phyloP scores from a whole-genome alignment of 495 filamentous ascomycete genomes.

The Penicillium longicatenatum region DNA sequence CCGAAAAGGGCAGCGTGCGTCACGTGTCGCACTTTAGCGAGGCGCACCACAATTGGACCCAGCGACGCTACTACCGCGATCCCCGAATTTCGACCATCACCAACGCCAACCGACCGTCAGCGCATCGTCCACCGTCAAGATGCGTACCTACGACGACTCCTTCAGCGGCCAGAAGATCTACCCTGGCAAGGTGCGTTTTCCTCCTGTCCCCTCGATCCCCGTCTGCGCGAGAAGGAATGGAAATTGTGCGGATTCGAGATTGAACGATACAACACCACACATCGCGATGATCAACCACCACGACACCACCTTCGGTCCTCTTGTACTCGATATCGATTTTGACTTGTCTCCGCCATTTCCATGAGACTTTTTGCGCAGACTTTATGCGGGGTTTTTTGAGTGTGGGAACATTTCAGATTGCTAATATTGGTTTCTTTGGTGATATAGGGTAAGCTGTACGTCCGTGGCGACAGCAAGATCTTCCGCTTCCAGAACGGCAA shows the following conservation, averaged over 20 bases:
- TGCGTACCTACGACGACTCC: slow-evolving; percentile 98
- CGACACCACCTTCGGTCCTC: slow-evolving; percentile 8
- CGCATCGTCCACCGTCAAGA: slow-evolving; percentile 65
- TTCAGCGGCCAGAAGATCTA: slow-evolving; percentile 99
- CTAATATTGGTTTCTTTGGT: slow-evolving; percentile 34
- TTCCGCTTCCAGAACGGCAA: slow-evolving; percentile 99
- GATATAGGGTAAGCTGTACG: slow-evolving; percentile 91
- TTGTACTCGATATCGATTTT: neutral
- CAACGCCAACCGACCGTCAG: slow-evolving; percentile 53
- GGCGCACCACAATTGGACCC: slow-evolving; percentile 54
- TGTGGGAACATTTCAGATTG: slow-evolving; percentile 11
- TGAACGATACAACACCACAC: slow-evolving; percentile 7
- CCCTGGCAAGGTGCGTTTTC: slow-evolving; percentile 88
- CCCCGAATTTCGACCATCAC: slow-evolving; percentile 51
- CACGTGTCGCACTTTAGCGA: slow-evolving; percentile 54
- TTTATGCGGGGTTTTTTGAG: slow-evolving; percentile 4
- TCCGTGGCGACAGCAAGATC: slow-evolving; percentile 99
- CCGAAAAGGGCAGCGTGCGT: slow-evolving; percentile 44
- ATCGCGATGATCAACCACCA: slow-evolving; percentile 9
- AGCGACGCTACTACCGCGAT: slow-evolving; percentile 39
- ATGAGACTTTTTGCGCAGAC: slow-evolving; percentile 8
- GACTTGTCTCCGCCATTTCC: slow-evolving; percentile 1
- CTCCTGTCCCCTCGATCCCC: slow-evolving; percentile 21
- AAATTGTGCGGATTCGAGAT: slow-evolving; percentile 22
- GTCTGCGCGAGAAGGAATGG: slow-evolving; percentile 22